These are phyloP conservation scores for Amyloporia xantha DNA, from an alignment of 768 basidiomycete genomes.

Conservation along the genomic window DNA sequence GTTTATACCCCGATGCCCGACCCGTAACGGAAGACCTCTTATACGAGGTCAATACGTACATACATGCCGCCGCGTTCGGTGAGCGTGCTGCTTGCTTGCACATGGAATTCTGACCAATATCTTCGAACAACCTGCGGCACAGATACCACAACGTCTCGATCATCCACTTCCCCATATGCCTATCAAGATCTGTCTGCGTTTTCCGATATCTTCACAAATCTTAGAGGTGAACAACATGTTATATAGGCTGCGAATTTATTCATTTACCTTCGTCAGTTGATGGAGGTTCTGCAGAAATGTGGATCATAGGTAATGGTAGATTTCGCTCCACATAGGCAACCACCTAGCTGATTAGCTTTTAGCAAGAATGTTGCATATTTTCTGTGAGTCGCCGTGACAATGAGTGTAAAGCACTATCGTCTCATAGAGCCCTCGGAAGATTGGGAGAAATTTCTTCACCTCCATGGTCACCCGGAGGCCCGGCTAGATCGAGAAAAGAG, in stretches of 20 bases:
- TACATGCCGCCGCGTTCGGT: conserved; percentile 14
- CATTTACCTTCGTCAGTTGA: background rate
- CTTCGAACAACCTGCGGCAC: background rate
- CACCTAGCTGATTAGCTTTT: too few relatives aligned
- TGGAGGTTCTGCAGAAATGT: background rate
- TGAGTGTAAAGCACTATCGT: background rate
- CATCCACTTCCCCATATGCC: conserved; percentile 10
- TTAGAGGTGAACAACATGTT: too few relatives aligned
- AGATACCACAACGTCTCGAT: conserved; percentile 12
- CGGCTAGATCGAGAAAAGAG: conserved; percentile 33
- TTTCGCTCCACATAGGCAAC: background rate
- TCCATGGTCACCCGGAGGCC: conserved; percentile 36
- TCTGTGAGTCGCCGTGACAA: background rate
- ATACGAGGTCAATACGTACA: conserved; percentile 1
- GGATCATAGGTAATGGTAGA: background rate
- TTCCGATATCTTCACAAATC: background rate
- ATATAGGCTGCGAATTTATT: too few relatives aligned
- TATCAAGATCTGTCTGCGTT: background rate
- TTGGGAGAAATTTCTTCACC: conserved; percentile 33
- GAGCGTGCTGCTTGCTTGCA: background rate
- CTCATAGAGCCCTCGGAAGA: too few relatives aligned
- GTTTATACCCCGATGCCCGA: conserved; percentile 16
- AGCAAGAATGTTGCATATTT: background rate
- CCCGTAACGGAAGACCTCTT: background rate
- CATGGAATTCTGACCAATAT: background rate